Evolutionary conservation across 148 eudicot species (phyloP), one percentile per base, ranked within the genome.

Genomic region (Chenopodium quinoa): DNA sequence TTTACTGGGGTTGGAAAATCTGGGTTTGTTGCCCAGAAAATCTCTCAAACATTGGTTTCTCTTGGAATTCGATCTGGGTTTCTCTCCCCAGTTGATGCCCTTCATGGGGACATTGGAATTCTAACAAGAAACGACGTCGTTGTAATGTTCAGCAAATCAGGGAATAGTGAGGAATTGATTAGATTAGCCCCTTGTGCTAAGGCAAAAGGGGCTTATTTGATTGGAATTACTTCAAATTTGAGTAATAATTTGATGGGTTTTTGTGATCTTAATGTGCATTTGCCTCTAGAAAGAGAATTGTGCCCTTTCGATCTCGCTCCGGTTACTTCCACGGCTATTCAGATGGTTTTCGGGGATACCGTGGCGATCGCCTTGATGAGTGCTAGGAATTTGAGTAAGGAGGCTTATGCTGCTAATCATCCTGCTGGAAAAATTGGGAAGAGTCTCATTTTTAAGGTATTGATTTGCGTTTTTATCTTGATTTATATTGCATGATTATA

Each of bases 261-360:
- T 84, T 92, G 94, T 79, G 95, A 97, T 90, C 22, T 97, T 86
- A 89, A 91, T 77, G 93, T 97, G 84, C 79, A 84, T 87, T 97
- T 94, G 91, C 99, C 99, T 25, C 32, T 97, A 67, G 92, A 94
- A 86, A 89, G 98, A 60, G 99, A 97, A 79, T 87, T 97, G 87
- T 97, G 99, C 32, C 99, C 99, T 1, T 96, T 96, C 70, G 98
- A 90, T 89, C 70, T 94, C 76, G 99, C 98, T 34, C 97, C 99
- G 56, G 98, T 93, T 37, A 97, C 97, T 3, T 94, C 98, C 0
- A 94, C 98, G 1, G 97, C 99, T n/a, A 97, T 97, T 71, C 99
- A 97, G 91, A 97, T 94, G 99, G 97, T 97, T 52, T 97, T 97
- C 68, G 98, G 99, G 65, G 98, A 94, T 67, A 97, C 98, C 0